phyloP scores from a whole-genome alignment of 305 asterid species.

The Striga hermonthica region DNA sequence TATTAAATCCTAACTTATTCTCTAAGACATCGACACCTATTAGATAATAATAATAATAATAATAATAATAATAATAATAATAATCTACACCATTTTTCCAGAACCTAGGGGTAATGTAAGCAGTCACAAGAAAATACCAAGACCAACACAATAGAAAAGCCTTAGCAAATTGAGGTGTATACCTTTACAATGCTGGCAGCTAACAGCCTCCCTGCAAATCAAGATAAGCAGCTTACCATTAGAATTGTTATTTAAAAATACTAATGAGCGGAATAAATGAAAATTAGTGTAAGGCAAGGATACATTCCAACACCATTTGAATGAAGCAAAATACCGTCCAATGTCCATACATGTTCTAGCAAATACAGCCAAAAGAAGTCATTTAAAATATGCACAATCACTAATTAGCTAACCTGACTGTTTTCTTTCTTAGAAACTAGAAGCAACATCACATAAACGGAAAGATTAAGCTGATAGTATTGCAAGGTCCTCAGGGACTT shows the following conservation, averaged over 20 bases:
- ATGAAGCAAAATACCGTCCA: not conserved
- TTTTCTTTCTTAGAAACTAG: constrained; percentile 12
- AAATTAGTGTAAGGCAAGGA: not conserved
- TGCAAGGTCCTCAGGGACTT: not conserved
- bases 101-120: constrained; percentile 10
- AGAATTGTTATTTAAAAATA: constrained; percentile 18
- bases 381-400: constrained; percentile 15
- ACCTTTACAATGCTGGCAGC: constrained; percentile 84
- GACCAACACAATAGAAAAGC: constrained; percentile 7
- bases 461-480: constrained; percentile 15
- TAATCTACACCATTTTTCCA: too few species aligned
- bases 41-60: too few species aligned
- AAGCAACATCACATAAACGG: constrained; percentile 23
- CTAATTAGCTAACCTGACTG: not conserved
- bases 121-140: constrained; percentile 20
- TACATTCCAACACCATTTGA: constrained; percentile 15
- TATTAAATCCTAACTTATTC: too few species aligned
- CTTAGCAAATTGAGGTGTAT: constrained; percentile 29
- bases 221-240: constrained; percentile 35
- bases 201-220: constrained; percentile 80
- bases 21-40: too few species aligned
- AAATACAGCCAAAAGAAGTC: constrained; percentile 8
- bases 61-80: too few species aligned
- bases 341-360: not conserved
- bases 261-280: constrained; percentile 10